phyloP scores from a whole-genome alignment of 129 eudicot species.

The Centella asiatica region DNA sequence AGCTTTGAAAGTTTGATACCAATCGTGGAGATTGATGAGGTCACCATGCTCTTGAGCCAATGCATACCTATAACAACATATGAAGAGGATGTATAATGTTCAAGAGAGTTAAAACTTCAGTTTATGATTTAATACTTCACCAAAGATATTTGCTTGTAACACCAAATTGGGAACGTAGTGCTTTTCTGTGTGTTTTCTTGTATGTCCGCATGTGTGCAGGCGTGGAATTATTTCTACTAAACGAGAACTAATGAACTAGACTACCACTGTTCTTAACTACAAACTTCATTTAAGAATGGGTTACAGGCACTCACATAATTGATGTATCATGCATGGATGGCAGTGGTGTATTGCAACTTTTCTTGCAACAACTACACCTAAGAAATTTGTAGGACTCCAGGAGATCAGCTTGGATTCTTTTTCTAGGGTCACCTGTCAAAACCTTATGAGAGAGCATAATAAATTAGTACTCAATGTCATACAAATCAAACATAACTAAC shows the following conservation, averaged over 20 bases:
- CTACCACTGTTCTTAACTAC: neutral
- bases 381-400: slow-evolving; percentile 55
- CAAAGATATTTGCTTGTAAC: no score
- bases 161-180: no score
- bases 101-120: neutral
- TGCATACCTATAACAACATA: slow-evolving; percentile 49
- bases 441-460: slow-evolving; percentile 33
- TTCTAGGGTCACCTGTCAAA: slow-evolving; percentile 78
- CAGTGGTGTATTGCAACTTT: slow-evolving; percentile 28
- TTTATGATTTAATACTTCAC: neutral
- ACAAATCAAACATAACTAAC: neutral
- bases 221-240: neutral
- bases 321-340: slow-evolving; percentile 87
- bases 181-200: no score
- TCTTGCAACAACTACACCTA: slow-evolving; percentile 81
- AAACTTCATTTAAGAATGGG: neutral
- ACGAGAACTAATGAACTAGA: neutral
- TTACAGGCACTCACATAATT: slow-evolving; percentile 46
- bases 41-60: slow-evolving; percentile 93
- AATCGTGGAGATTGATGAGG: slow-evolving; percentile 82
- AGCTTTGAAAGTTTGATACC: slow-evolving; percentile 78
- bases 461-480: neutral
- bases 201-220: no score
- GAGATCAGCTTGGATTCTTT: slow-evolving; percentile 82
- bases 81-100: neutral